Percentiles rank a stretch among this genome's conserved stretches.
Evolutionary conservation across 2,329 filamentous ascomycete species (phyloP).

Genomic region (Exophiala phaeomuriformis): DNA sequence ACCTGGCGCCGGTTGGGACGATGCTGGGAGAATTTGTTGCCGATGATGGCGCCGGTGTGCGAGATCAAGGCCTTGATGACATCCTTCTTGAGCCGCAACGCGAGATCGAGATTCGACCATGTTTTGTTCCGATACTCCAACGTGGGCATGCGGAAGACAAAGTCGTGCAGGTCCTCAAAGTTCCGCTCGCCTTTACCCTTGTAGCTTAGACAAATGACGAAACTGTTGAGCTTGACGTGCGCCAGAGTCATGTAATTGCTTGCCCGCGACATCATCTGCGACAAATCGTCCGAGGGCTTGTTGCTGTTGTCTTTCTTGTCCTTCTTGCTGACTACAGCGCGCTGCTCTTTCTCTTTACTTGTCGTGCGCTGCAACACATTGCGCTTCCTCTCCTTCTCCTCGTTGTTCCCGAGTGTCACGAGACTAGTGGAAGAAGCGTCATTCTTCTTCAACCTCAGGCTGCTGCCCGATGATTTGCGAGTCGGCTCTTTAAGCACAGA

Average conservation of each 20-base stretch:
- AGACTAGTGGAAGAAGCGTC: constrained; percentile 22
- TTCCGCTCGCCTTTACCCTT: constrained; percentile 95
- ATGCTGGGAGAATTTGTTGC: constrained; percentile 91
- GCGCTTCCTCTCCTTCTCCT: constrained; percentile 48
- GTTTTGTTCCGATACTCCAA: constrained; percentile 98
- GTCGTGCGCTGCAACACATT: constrained; percentile 37
- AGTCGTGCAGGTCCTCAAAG: constrained; percentile 92
- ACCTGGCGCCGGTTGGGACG: constrained; percentile 73
- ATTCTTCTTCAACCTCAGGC: constrained; percentile 34
- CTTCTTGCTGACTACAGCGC: constrained; percentile 38
- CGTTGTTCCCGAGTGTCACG: constrained; percentile 10
- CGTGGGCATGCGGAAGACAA: constrained; percentile 89
- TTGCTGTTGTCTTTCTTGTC: constrained; percentile 54
- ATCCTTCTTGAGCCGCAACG: constrained; percentile 85
- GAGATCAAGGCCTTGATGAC: constrained; percentile 90
- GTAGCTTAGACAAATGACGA: constrained; percentile 91
- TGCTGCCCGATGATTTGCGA: constrained; percentile 30
- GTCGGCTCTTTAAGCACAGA: constrained; percentile 12
- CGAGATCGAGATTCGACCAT: constrained; percentile 95
- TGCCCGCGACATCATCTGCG: constrained; percentile 90
- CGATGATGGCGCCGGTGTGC: constrained; percentile 90
- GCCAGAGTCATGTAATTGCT: constrained; percentile 97
- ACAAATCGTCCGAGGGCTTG: constrained; percentile 75
- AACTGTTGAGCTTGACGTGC: constrained; percentile 88
- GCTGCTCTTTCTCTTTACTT: constrained; percentile 10